Base-by-base conservation (phyloP, 164 flowering plant genomes). In the Magnolia officinalis region DNA sequence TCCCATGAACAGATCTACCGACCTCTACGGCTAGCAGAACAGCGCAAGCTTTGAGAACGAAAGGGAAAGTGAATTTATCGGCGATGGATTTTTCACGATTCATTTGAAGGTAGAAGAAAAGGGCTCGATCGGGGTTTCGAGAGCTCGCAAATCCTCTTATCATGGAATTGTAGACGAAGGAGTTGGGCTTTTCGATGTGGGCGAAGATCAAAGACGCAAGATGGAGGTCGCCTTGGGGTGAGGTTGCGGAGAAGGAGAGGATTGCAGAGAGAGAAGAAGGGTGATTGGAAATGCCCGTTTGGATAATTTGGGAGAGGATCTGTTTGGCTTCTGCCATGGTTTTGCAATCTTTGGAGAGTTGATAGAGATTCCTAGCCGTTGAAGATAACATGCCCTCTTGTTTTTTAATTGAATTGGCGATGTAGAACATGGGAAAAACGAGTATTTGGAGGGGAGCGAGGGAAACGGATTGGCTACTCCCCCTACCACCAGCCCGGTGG, bases 11-110 rank as follows among this genome's bases (percentile, higher is more conserved):
- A 11, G 73, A 75, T 73, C 50, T 37, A 4, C 83, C 84, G 0
- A 67, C 2, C 21, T 63, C 72, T 2, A 64, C 49, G 16, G 75
- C 67, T 65, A 74, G 58, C 4, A 78, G 72, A 10, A 73, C 72
- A 21, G 81, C 76, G 63, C 81, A 84, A n/a, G 82, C 85, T 51
- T 83, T 76, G 49, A 82, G 70, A 79, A 82, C 84, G 64, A 83
- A 78, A 2, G 87, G 85, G 37, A 81, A 81, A 20, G 82, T 78
- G 77, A 80, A 80, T 1, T 78, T 78, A 77, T 80, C 83, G 7
- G 78, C 72, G 6, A 71, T 8, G 45, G 74, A 71, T 23, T 24
- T 50, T 13, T 72, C 63, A 7, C 82, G 50, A 70, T 70, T 80
- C 80, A 77, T 77, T 23, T 80, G 31, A 18, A 80, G 2, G 68